phyloP scores from a whole-genome alignment of 192 early-diverging fungal species.

The Dimargaris cristalligena region DNA sequence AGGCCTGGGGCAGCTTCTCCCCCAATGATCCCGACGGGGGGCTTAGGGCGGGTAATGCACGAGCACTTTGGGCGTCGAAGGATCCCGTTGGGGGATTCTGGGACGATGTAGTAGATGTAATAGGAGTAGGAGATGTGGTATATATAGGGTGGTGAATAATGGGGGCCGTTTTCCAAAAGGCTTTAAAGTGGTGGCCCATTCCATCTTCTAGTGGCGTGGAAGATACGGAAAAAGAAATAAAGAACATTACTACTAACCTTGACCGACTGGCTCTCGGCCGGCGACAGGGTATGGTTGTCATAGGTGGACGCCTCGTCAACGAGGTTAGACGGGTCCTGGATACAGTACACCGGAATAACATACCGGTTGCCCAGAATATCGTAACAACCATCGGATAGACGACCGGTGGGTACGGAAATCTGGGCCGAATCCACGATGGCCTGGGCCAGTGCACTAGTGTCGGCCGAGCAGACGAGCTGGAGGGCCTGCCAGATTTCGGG shows the following conservation, averaged over 20 bases:
- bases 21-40: neutral
- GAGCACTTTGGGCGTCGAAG: neutral
- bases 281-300: constrained; percentile 5
- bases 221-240: neutral
- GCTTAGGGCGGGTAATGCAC: neutral
- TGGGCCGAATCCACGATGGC: constrained; percentile 49
- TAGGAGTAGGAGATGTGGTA: too few species aligned
- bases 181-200: neutral
- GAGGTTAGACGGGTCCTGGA: constrained; percentile 39
- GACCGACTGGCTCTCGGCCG: neutral
- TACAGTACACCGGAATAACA: constrained; percentile 45
- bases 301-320: constrained; percentile 2
- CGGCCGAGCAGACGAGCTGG: constrained; percentile 34
- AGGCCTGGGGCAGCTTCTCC: neutral
- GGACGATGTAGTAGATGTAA: too few species aligned
- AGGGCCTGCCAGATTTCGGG: constrained; percentile 66
- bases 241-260: neutral
- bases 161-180: too few species aligned
- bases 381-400: constrained; percentile 55
- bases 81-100: neutral
- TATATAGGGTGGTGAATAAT: too few species aligned
- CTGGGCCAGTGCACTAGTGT: constrained; percentile 30
- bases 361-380: constrained; percentile 61
- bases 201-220: too few species aligned
- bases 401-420: constrained; percentile 51